A percentile compares a stretch with the other conserved stretches of the same genome.
Conservation (phyloP, 257 asterid species). For the Solanum bulbocastanum region DNA sequence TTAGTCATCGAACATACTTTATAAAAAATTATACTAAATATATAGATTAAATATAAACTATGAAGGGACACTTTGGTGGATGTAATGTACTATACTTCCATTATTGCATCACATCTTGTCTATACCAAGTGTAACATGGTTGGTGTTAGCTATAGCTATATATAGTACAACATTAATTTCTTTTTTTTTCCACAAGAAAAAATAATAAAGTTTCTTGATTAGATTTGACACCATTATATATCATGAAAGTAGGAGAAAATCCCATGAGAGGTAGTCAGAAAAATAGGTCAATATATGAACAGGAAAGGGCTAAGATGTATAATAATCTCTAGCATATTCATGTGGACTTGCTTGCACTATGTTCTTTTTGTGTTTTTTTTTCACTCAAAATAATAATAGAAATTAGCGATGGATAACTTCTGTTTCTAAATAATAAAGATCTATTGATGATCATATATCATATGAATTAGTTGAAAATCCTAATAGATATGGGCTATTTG, state of each 20-base stretch:
- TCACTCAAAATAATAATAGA: not conserved
- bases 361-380: not conserved
- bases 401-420: not conserved
- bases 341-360: constrained; percentile 5
- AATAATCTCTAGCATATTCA: constrained; percentile 1
- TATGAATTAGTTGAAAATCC: not conserved
- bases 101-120: not conserved
- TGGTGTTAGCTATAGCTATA: not conserved
- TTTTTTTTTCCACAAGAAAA: not conserved
- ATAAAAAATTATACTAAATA: not conserved
- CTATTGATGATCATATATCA: not conserved
- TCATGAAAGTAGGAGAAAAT: not conserved
- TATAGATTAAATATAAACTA: not conserved
- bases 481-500: not conserved
- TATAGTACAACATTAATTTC: not conserved
- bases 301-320: not conserved
- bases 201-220: not conserved
- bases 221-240: not conserved
- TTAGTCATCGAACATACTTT: not conserved
- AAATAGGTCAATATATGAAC: not conserved
- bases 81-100: not conserved
- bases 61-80: not conserved
- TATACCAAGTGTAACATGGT: not conserved
- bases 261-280: not conserved
- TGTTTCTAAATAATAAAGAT: not conserved